Evolutionary conservation across 1,284 basidiomycete genomes (phyloP), one percentile per base, ranked within the genome.

Genomic region (Rhodofomes roseus): DNA sequence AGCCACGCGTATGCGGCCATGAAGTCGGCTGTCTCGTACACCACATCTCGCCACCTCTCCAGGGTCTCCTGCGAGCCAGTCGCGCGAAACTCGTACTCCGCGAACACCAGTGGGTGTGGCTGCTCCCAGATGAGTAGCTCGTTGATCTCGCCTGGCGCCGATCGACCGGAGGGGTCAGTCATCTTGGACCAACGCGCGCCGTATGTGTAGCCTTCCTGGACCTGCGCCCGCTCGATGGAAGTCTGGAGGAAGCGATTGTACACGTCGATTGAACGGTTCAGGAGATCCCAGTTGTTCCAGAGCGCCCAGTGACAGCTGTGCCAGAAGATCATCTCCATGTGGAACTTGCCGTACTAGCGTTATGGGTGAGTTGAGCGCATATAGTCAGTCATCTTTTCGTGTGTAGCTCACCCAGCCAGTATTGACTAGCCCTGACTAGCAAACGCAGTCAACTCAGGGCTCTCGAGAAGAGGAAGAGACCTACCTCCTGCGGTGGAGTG

Each of bases 241-340:
- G 74, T 76, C 6, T 70, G 58, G 25, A 85, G 76, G 68, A 84
- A 85, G 1, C 76, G 75, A 4, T 71, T 65, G 68, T 85, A 85
- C 7, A 81, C 73, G 52, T 67, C 63, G 41, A 71, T 74, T 0
- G 79, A 79, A 44, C 79, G 77, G 23, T 72, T 61, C 25, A 85
- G 77, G 37, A 85, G 70, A 58, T 82, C 79, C 80, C 79, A 82
- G 68, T 84, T 82, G 62, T 78, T 78, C 84, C 84, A 86, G 11
- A 85, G 75, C 1, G 81, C 81, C 83, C 83, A 85, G 66, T 86
- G 84, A 8, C 76, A 77, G 56, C 74, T 73, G 65, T 86, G 84
- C 84, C 83, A 86, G 68, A 81, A 85, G 66, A 77, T 80, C 82
- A 83, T 81, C 65, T 86, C 84, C 79, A 84, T 79, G 64, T 85